phyloP scores from a whole-genome alignment of 1,284 basidiomycete genomes.

The Fomitiporia mediterranea region DNA sequence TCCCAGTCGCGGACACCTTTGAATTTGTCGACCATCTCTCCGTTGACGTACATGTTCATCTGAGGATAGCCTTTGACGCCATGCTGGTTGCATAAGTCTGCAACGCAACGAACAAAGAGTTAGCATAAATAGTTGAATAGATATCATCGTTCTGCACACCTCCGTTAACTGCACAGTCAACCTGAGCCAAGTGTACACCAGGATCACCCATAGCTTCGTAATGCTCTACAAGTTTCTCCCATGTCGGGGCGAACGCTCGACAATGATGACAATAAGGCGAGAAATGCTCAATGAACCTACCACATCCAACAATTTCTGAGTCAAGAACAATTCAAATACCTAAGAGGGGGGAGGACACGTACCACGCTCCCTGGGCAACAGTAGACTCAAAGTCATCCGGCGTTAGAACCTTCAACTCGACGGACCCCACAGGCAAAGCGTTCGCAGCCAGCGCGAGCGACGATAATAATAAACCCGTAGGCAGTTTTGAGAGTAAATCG shows the following conservation, averaged over 20 bases:
- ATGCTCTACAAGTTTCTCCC: conserved; percentile 66
- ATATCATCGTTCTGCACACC: conserved; percentile 46
- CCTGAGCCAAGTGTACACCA: conserved; percentile 73
- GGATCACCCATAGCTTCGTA: conserved; percentile 51
- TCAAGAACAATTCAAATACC: background rate
- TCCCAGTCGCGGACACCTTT: conserved; percentile 46
- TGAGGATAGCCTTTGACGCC: conserved; percentile 75
- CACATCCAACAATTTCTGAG: background rate
- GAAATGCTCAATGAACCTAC: conserved; percentile 68
- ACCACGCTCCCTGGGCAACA: conserved; percentile 66
- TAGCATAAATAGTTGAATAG: background rate
- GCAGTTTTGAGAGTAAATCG: conserved; percentile 7
- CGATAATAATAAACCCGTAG: conserved; percentile 29
- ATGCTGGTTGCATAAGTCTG: conserved; percentile 77
- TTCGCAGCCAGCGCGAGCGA: conserved; percentile 32
- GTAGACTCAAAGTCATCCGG: conserved; percentile 61
- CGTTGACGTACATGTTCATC: conserved; percentile 71
- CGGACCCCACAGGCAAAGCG: conserved; percentile 38
- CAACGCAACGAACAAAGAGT: conserved; percentile 29
- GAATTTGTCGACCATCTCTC: conserved; percentile 58
- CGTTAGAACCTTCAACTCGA: conserved; percentile 41
- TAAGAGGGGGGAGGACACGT: conserved; percentile 24
- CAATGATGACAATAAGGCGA: conserved; percentile 84
- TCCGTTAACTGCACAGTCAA: conserved; percentile 81
- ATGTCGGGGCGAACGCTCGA: conserved; percentile 74